Conservation (phyloP, 1,139 yeast genomes). For the Yamadazyma diospyri region DNA sequence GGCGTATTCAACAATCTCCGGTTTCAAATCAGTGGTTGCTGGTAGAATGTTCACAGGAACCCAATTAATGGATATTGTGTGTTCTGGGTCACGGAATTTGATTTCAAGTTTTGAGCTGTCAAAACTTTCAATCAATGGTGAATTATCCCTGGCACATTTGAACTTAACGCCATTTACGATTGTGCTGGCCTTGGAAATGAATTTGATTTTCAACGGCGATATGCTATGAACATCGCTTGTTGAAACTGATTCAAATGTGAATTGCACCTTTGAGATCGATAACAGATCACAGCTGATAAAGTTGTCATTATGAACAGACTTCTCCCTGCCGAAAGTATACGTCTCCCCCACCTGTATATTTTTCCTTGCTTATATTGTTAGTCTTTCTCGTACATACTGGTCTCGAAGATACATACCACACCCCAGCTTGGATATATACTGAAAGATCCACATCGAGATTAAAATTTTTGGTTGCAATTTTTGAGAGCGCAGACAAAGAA, state of each 20-base stretch:
- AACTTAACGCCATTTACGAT: conserved; percentile 25
- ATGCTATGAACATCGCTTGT: background rate
- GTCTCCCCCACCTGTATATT: conserved; percentile 14
- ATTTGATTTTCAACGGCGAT: conserved; percentile 20
- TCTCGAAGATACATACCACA: no score
- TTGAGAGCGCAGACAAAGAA: background rate
- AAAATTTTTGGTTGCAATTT: conserved; percentile 5
- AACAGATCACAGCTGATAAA: conserved; percentile 21
- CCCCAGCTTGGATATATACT: conserved; percentile 2
- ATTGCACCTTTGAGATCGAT: conserved; percentile 30
- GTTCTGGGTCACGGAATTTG: conserved; percentile 1
- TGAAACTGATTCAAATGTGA: conserved; percentile 18
- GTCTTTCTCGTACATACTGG: conserved; percentile 11
- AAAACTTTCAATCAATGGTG: conserved; percentile 1
- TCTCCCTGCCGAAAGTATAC: conserved; percentile 31
- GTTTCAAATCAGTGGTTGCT: background rate
- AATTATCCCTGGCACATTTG: conserved; percentile 14
- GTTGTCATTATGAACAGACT: conserved; percentile 16
- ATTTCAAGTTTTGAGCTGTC: background rate
- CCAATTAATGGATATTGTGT: background rate
- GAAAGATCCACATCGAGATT: conserved; percentile 6
- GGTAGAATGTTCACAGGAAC: background rate
- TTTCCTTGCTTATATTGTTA: conserved; percentile 1
- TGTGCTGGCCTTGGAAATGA: conserved; percentile 31
- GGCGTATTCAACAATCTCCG: background rate